These are phyloP conservation scores for Cajanus cajan DNA, from an alignment of 306 rosid genomes.

Conservation along the genomic window DNA sequence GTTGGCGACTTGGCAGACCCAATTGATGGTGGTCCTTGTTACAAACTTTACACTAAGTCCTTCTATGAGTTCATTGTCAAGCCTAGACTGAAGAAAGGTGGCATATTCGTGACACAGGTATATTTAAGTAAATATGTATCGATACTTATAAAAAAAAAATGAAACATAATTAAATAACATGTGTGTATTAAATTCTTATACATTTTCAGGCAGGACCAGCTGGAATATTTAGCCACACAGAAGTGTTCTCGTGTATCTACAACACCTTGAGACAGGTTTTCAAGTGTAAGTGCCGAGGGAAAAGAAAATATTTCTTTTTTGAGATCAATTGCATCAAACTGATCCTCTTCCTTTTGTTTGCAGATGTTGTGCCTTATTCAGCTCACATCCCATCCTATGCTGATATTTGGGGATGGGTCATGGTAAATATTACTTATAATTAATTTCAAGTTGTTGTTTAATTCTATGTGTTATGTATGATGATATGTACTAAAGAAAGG, in stretches of 20 bases:
- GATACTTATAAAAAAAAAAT: background rate
- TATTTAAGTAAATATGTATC: background rate
- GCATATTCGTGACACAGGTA: slow-evolving; percentile 95
- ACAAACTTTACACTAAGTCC: slow-evolving; percentile 92
- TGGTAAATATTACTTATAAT: slow-evolving; percentile 50
- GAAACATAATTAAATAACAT: background rate
- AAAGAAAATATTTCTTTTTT: background rate
- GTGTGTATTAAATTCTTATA: background rate
- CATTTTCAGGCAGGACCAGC: slow-evolving; percentile 89
- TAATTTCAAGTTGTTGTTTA: background rate
- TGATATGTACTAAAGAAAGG: background rate
- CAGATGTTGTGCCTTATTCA: slow-evolving; percentile 96
- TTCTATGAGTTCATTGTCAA: slow-evolving; percentile 84
- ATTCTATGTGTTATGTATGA: background rate
- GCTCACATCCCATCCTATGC: slow-evolving; percentile 96
- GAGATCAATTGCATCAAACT: background rate
- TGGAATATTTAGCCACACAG: slow-evolving; percentile 94
- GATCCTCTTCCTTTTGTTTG: slow-evolving; percentile 14
- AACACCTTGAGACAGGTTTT: slow-evolving; percentile 89
- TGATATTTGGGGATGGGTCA: slow-evolving; percentile 98
- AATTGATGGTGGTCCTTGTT: slow-evolving; percentile 95
- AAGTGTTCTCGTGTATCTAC: slow-evolving; percentile 92
- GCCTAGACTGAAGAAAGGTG: slow-evolving; percentile 76
- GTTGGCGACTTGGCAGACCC: slow-evolving; percentile 96
- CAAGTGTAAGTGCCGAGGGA: slow-evolving; percentile 58